These are phyloP conservation scores for Arthrobotrys pseudoclavata DNA, from an alignment of 2,329 filamentous ascomycete genomes.

Conservation along the genomic window DNA sequence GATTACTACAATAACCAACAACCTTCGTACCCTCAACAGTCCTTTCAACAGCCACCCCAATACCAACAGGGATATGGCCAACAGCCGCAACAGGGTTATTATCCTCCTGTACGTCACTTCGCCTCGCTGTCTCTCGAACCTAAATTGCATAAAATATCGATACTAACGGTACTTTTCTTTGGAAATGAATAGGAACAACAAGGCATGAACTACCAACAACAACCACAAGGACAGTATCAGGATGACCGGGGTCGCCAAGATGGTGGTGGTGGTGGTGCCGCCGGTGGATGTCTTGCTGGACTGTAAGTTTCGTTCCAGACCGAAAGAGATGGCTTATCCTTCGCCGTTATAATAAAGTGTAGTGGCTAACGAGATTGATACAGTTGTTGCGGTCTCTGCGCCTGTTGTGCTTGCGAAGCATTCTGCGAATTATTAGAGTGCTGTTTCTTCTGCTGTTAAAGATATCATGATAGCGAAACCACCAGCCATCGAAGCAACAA, in stretches of 20 bases:
- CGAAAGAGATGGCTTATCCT: neutral
- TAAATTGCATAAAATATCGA: neutral
- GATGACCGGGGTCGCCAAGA: constrained; percentile 45
- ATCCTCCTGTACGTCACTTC: constrained; percentile 48
- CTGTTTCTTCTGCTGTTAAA: constrained; percentile 60
- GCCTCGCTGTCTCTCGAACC: neutral
- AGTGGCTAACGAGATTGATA: constrained; percentile 12
- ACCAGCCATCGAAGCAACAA: constrained; percentile 9
- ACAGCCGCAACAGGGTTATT: constrained; percentile 54
- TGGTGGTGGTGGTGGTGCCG: constrained; percentile 29
- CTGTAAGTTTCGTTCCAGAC: constrained; percentile 28
- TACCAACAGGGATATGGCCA: constrained; percentile 55
- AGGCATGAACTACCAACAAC: constrained; percentile 58
- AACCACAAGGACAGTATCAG: constrained; percentile 43
- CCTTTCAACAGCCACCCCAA: constrained; percentile 44
- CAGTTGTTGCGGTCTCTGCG: constrained; percentile 56
- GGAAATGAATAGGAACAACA: constrained; percentile 38
- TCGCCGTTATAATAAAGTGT: too few relatives aligned
- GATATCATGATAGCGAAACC: neutral
- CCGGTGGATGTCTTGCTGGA: constrained; percentile 52
- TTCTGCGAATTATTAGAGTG: constrained; percentile 52
- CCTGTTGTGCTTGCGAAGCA: constrained; percentile 53
- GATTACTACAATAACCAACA: constrained; percentile 49
- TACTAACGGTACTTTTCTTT: constrained; percentile 25
- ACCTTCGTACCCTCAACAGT: constrained; percentile 48